Evolutionary conservation across 805 yeast genomes (phyloP).

Genomic region (Vanderwaltozyma yarrowii): DNA sequence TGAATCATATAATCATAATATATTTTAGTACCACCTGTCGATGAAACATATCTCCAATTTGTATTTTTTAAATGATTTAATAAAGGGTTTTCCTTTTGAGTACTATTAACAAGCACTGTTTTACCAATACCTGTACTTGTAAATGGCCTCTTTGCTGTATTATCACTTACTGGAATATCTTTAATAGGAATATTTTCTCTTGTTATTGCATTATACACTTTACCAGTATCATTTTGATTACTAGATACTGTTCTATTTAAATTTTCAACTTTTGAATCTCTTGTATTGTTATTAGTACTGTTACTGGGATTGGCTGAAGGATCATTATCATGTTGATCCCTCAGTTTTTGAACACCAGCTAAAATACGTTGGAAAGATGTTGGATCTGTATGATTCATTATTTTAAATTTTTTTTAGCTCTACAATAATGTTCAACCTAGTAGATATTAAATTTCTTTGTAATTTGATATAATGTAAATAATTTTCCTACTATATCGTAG

Average conservation of each 20-base stretch:
- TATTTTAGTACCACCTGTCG: constrained; percentile 30
- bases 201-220: constrained; percentile 1
- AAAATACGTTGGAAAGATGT: constrained; percentile 62
- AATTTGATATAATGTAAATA: too few species aligned
- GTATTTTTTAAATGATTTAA: constrained; percentile 43
- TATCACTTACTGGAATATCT: background rate
- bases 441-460: background rate
- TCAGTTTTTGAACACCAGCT: constrained; percentile 55
- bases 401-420: background rate
- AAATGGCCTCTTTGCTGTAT: background rate
- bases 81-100: constrained; percentile 67
- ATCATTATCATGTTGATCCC: constrained; percentile 31
- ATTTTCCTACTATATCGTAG: too few species aligned
- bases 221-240: background rate
- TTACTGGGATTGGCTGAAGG: too few species aligned
- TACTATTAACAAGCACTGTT: constrained; percentile 46
- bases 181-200: background rate
- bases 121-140: constrained; percentile 9
- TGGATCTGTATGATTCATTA: constrained; percentile 35
- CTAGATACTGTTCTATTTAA: background rate
- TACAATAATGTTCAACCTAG: background rate
- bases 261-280: background rate
- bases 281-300: too few species aligned
- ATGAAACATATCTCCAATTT: constrained; percentile 39
- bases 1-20: constrained; percentile 58